Evolutionary conservation across 306 rosid species (phyloP), one percentile per base, ranked within the genome.

Genomic region (Citrullus mucosospermus): DNA sequence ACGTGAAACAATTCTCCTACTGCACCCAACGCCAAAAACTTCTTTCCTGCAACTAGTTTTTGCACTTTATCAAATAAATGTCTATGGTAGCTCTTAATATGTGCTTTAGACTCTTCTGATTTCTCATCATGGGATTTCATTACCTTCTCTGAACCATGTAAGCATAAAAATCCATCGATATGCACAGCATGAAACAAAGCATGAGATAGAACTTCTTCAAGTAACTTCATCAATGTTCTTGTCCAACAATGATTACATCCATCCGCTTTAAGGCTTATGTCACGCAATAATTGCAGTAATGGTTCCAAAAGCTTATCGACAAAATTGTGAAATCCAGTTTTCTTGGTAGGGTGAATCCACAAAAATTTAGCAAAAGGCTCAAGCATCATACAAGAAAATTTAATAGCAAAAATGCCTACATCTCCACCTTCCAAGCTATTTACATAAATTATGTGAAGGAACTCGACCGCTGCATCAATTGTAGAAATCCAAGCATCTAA

Each of bases 341-440:
- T 88, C 83, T 85, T 86, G 75, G 88, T 84, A 34, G 88, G 91
- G 78, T 89, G 96, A 54, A 80, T 84, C 81, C 85, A 83, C 68
- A 92, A 83, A 85, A 93, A 92, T 80, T 81, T 92, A 83, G 96
- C 81, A 88, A 95, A 95, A 14, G 96, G 96, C 80, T 89, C 91
- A 81, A 90, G 91, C 83, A 92, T 85, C 78, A 77, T 84, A 82
- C 91, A 88, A 55, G 88, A 84, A 75, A 88, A 83, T 41, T 74
- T 85, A 28, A 84, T 80, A 28, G 88, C 85, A 85, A 86, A 88
- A 83, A 69, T 82, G 76, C 86, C 87, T 72, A 78, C 82, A 72
- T 72, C 53, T 71, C 83, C 83, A 39, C 73, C 80, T 71, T 74
- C 92, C 82, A 89, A 87, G 60, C 83, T 81, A 77, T 81, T 85